These are phyloP conservation scores for Colletotrichum sp. DNA, from an alignment of 2,329 filamentous ascomycete genomes.

Conservation along the genomic window DNA sequence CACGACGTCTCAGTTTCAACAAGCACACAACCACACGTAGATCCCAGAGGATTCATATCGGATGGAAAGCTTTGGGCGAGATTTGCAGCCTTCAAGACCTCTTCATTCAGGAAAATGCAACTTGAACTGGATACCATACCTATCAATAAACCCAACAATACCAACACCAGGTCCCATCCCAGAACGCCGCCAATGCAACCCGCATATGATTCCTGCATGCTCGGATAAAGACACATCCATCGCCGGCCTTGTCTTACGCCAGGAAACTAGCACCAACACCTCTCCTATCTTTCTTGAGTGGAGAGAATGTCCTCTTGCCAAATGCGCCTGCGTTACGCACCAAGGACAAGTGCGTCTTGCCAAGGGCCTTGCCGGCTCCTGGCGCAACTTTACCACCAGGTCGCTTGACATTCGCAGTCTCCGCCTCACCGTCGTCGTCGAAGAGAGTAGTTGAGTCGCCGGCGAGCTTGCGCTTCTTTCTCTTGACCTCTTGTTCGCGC, in stretches of 20 bases:
- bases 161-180: background rate
- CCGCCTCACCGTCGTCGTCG: conserved; percentile 62
- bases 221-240: background rate
- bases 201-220: background rate
- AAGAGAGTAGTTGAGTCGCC: conserved; percentile 71
- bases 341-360: conserved; percentile 43
- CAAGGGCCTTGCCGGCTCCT: conserved; percentile 21
- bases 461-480: conserved; percentile 77
- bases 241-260: conserved; percentile 33
- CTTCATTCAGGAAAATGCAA: background rate
- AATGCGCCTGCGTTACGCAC: conserved; percentile 49
- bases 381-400: conserved; percentile 38
- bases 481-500: conserved; percentile 51
- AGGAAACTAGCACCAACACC: conserved; percentile 68
- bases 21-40: background rate
- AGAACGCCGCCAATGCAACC: conserved; percentile 16
- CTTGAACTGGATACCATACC: background rate
- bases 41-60: background rate
- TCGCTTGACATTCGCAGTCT: conserved; percentile 28
- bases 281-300: conserved; percentile 73
- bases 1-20: background rate
- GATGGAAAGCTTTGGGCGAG: background rate
- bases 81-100: background rate
- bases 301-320: conserved; percentile 66
- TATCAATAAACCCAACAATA: background rate